Evolutionary conservation across 2,329 filamentous ascomycete genomes (phyloP).

Genomic region (Sporothrix schenckii): DNA sequence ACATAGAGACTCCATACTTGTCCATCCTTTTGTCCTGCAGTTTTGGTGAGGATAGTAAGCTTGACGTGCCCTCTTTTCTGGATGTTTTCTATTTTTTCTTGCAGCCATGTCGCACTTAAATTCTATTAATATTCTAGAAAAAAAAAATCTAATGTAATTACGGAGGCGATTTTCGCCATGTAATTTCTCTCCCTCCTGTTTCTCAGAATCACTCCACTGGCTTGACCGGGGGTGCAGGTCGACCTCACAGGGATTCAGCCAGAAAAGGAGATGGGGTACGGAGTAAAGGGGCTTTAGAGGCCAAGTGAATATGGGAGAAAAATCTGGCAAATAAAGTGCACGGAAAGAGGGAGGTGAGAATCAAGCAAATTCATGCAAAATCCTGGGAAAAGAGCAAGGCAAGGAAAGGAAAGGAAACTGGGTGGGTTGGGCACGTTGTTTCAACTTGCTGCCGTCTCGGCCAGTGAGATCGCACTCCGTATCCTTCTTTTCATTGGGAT

Average conservation of each 20-base stretch:
- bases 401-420: background rate
- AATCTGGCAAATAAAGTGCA: background rate
- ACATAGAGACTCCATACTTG: background rate
- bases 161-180: background rate
- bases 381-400: background rate
- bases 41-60: background rate
- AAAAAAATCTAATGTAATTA: too few species aligned
- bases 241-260: background rate
- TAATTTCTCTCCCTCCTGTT: background rate
- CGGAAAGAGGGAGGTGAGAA: background rate
- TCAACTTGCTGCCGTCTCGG: conserved; percentile 2
- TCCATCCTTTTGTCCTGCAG: background rate
- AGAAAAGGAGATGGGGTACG: background rate
- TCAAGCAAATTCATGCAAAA: conserved; percentile 7
- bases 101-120: background rate
- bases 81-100: background rate
- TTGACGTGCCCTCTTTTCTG: background rate
- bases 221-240: background rate
- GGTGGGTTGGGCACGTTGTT: background rate
- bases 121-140: background rate
- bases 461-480: conserved; percentile 9
- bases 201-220: background rate
- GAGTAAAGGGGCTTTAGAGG: background rate
- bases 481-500: background rate
- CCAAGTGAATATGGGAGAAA: background rate